Evolutionary conservation across 129 eudicot species (phyloP).

Genomic region (Saussurea involucrata): DNA sequence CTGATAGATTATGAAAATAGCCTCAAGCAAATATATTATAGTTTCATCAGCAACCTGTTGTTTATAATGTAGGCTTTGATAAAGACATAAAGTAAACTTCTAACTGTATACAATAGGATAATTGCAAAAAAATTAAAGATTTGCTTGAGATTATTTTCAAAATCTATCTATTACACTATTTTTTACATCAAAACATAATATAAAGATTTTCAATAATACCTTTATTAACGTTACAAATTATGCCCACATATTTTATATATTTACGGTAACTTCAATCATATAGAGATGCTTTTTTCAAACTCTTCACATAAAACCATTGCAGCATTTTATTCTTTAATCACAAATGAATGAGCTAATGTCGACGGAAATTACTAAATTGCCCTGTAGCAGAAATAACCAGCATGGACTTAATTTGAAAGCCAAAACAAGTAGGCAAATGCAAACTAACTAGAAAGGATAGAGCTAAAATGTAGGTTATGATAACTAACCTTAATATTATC

Average conservation of each 20-base stretch:
- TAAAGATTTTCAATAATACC: not conserved
- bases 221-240: not conserved
- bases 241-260: not conserved
- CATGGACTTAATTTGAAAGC: not conserved
- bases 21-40: not conserved
- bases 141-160: not conserved
- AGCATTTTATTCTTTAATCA: not conserved
- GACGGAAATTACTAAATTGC: too few species aligned
- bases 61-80: not conserved
- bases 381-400: not conserved
- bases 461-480: not conserved
- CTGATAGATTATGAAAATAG: not conserved
- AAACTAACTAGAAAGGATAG: not conserved
- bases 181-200: not conserved
- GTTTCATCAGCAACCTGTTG: not conserved
- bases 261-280: not conserved
- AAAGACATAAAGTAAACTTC: not conserved
- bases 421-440: slow-evolving; percentile 4
- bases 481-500: slow-evolving; percentile 45
- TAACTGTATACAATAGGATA: not conserved
- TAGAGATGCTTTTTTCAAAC: not conserved
- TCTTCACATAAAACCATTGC: not conserved
- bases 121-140: not conserved
- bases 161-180: not conserved
- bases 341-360: too few species aligned